Base-by-base conservation (phyloP, 1,139 yeast species). In the Taphrina flavorubra region DNA sequence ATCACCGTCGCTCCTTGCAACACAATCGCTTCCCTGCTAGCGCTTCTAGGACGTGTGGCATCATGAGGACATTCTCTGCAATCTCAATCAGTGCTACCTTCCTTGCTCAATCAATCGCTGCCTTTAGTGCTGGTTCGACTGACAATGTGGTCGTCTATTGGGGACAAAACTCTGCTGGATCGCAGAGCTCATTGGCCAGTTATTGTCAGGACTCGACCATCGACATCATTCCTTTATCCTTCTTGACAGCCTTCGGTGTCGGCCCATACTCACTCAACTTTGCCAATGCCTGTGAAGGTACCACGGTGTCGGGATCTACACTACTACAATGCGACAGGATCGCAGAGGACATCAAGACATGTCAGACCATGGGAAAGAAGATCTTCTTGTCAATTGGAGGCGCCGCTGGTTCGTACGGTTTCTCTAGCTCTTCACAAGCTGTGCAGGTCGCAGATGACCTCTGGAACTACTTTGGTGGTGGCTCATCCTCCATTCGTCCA, bases 401-500 rank as follows among this genome's bases (percentile, higher is more conserved):
- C 76, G 90, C 95, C 16, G 76, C 86, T 64, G 97, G 97, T 44
- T 74, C 83, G 37, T 92, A 92, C 75, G 95, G 96, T 0, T 90
- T 94, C 76, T 69, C 83, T 10, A 76, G 80, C 71, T 92, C 89
- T 72, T 71, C 81, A 2, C 84, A 85, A 70, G 98, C 90, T 55
- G 83, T 83, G 72, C 79, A 77, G 0, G 90, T 89, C 76, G 97
- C 98, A 16, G 80, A 80, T 46, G 85, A 88, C 42, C 80, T 92
- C 71, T 94, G 97, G 97, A 81, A 91, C 78, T 83, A 85, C 73
- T 92, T 92, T 77, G 97, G 96, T 73, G 95, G 86, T 72, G 96
- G 96, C 64, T 68, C 83, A 2, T 75, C 81, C 51, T 76, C 74
- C 56, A 79, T 80, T 67, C 86, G 97, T 77, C 98, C 98, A 44